Conservation (phyloP, 805 yeast species). For the Kregervanrija delftensis region DNA sequence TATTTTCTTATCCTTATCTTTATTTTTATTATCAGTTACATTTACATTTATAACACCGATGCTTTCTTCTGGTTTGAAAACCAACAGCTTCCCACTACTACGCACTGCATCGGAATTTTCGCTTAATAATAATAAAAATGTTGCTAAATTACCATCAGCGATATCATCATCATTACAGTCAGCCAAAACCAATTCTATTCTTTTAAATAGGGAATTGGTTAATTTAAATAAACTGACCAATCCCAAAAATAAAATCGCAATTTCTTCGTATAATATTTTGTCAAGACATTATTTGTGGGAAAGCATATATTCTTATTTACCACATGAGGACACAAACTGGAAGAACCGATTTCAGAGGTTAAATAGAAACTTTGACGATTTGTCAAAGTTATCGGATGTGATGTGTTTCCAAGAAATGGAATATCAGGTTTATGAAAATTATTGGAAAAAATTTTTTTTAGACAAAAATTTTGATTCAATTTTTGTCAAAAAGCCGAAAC, state of each 20-base stretch:
- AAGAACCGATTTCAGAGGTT: conserved; percentile 38
- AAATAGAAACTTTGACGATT: conserved; percentile 30
- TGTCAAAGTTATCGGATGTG: conserved; percentile 36
- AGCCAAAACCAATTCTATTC: conserved; percentile 11
- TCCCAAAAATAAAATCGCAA: conserved; percentile 16
- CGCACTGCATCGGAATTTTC: too few relatives aligned
- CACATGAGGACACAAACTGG: conserved; percentile 42
- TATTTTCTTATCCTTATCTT: too few relatives aligned
- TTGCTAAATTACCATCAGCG: too few relatives aligned
- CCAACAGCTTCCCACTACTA: too few relatives aligned
- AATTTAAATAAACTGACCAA: conserved; percentile 2
- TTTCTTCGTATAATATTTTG: conserved; percentile 29
- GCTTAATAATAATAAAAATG: too few relatives aligned
- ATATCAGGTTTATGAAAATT: conserved; percentile 19
- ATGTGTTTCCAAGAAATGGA: conserved; percentile 44
- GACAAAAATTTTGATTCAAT: conserved; percentile 36
- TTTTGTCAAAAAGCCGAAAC: conserved; percentile 43
- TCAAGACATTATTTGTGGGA: conserved; percentile 52
- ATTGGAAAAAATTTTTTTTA: conserved; percentile 18
- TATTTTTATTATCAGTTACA: too few relatives aligned
- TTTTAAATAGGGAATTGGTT: conserved; percentile 17
- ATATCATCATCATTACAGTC: too few relatives aligned
- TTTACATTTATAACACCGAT: too few relatives aligned
- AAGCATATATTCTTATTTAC: conserved; percentile 45
- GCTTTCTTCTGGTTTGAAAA: too few relatives aligned